These are phyloP conservation scores for Jamesozyma hellenica DNA, from an alignment of 805 yeast genomes.

Conservation along the genomic window DNA sequence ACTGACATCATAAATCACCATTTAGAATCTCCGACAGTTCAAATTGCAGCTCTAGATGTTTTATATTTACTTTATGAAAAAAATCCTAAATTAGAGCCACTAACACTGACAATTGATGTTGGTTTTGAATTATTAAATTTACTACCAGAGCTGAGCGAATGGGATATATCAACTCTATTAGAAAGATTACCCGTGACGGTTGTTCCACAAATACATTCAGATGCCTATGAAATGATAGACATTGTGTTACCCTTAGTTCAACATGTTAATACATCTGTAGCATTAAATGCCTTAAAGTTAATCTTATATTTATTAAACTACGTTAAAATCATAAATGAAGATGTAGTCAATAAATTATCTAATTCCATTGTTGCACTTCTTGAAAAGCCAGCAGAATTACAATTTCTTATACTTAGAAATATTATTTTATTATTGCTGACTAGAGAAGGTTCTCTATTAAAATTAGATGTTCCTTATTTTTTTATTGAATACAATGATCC, in stretches of 20 bases:
- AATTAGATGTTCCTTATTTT: constrained; percentile 64
- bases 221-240: constrained; percentile 58
- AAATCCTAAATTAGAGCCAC: constrained; percentile 14
- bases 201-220: constrained; percentile 60
- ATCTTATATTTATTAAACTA: constrained; percentile 67
- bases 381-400: constrained; percentile 72
- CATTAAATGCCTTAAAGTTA: constrained; percentile 62
- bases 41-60: constrained; percentile 63
- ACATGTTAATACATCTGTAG: constrained; percentile 74
- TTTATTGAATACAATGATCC: constrained; percentile 82
- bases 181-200: constrained; percentile 50
- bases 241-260: constrained; percentile 59
- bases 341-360: constrained; percentile 55
- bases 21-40: constrained; percentile 48
- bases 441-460: constrained; percentile 44
- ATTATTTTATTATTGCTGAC: constrained; percentile 64
- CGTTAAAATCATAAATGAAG: constrained; percentile 44
- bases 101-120: constrained; percentile 34
- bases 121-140: constrained; percentile 30
- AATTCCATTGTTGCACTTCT: constrained; percentile 58
- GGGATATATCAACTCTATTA: constrained; percentile 65
- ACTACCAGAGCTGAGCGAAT: constrained; percentile 39
- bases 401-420: constrained; percentile 73
- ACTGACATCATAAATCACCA: constrained; percentile 31
- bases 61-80: constrained; percentile 54